Percentiles rank a stretch among this genome's conserved stretches.
Conservation (phyloP, 129 eudicot genomes). For the Mikania micrantha region DNA sequence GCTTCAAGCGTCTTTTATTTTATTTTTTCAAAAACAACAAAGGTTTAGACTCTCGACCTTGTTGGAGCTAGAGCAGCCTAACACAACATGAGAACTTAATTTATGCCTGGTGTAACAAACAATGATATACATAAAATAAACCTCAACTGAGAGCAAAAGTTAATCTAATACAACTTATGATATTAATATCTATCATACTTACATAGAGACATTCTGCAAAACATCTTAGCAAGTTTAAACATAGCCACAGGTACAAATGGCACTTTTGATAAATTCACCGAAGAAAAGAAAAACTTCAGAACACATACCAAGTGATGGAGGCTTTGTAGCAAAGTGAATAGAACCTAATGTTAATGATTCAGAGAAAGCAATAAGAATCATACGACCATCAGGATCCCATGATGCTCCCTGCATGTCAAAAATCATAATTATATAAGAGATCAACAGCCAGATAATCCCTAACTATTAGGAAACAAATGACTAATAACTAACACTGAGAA, state of each 20-base stretch:
- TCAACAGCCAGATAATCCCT: neutral
- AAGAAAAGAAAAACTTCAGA: neutral
- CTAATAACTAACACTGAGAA: neutral
- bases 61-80: slow-evolving; percentile 9
- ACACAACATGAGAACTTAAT: neutral
- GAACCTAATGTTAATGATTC: slow-evolving; percentile 82
- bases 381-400: slow-evolving; percentile 99
- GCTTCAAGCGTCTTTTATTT: slow-evolving; percentile 14
- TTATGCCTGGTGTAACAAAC: neutral
- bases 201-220: neutral
- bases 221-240: neutral
- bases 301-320: slow-evolving; percentile 88
- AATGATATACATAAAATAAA: neutral
- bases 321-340: slow-evolving; percentile 87
- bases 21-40: neutral
- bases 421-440: slow-evolving; percentile 10
- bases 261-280: neutral
- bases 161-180: neutral
- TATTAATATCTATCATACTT: neutral
- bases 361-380: slow-evolving; percentile 82
- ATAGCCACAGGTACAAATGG: neutral
- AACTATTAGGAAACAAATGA: neutral
- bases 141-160: neutral
- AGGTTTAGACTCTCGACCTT: neutral
- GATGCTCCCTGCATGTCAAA: slow-evolving; percentile 74